phyloP scores from a whole-genome alignment of 371 early-diverging fungal genomes.

The Haplosporangium sp. region DNA sequence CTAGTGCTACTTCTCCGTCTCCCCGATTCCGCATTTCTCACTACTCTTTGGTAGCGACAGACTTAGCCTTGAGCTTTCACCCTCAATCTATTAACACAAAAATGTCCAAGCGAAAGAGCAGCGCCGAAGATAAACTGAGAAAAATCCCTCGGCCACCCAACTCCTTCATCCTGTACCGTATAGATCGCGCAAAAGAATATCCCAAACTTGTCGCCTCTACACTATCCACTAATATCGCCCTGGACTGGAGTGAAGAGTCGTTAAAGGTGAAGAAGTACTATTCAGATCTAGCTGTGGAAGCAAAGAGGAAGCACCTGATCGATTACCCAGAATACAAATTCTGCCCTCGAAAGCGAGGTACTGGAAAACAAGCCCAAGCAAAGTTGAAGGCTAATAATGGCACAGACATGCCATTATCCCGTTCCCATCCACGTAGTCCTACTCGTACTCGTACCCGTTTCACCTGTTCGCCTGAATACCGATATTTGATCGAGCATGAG shows the following conservation, averaged over 20 bases:
- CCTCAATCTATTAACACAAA: too few relatives aligned
- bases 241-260: conserved; percentile 24
- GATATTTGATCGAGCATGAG: not conserved
- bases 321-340: conserved; percentile 43
- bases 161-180: conserved; percentile 40
- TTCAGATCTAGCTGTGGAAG: conserved; percentile 16
- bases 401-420: not conserved
- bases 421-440: not conserved
- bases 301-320: conserved; percentile 24
- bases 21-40: not conserved
- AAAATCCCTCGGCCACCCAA: conserved; percentile 39
- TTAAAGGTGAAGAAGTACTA: conserved; percentile 16
- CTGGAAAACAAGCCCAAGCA: conserved; percentile 37
- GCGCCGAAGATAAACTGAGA: not conserved
- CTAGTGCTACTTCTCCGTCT: too few relatives aligned
- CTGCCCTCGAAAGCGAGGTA: conserved; percentile 43
- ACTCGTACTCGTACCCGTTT: too few relatives aligned
- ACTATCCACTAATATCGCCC: conserved; percentile 30
- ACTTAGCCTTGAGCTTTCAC: not conserved
- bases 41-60: not conserved
- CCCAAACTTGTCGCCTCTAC: conserved; percentile 23
- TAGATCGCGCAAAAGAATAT: conserved; percentile 16
- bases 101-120: not conserved
- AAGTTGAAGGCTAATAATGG: not conserved
- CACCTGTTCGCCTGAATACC: not conserved